These are phyloP conservation scores for Globisporangium cederbergense DNA, from an alignment of 352 stramenopile genomes.

Conservation along the genomic window DNA sequence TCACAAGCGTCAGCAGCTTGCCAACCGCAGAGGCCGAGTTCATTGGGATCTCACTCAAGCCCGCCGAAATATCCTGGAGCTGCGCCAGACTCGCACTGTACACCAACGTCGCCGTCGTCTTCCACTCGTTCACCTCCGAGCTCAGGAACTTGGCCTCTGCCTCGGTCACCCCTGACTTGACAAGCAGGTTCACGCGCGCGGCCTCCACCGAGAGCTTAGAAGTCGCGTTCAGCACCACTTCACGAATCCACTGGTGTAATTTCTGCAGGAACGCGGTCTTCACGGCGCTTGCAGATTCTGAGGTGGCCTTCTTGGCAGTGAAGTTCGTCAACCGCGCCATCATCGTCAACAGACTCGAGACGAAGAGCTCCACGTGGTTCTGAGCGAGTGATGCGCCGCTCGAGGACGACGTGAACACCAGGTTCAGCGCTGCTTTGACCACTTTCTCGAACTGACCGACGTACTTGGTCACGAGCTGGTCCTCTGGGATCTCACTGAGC, in stretches of 20 bases:
- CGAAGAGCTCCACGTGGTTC: conserved; percentile 31
- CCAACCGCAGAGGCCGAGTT: conserved; percentile 15
- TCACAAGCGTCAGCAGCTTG: conserved; percentile 38
- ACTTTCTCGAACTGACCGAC: conserved; percentile 67
- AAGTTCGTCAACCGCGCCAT: conserved; percentile 29
- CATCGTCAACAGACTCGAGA: conserved; percentile 48
- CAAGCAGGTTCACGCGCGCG: conserved; percentile 28
- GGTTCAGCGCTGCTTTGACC: conserved; percentile 36
- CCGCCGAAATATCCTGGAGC: conserved; percentile 23
- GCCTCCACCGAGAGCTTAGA: conserved; percentile 33
- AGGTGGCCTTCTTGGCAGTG: conserved; percentile 18
- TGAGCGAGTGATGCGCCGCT: conserved; percentile 25
- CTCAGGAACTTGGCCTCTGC: conserved; percentile 13
- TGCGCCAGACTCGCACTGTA: conserved; percentile 34
- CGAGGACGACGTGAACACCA: conserved; percentile 30
- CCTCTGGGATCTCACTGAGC: conserved; percentile 23
- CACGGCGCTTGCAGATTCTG: conserved; percentile 19
- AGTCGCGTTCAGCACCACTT: conserved; percentile 28
- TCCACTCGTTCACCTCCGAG: conserved; percentile 24
- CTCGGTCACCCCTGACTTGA: conserved; percentile 20
- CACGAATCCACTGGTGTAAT: conserved; percentile 36
- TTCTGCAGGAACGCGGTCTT: conserved; percentile 30
- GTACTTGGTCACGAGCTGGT: conserved; percentile 32
- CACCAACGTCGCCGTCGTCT: conserved; percentile 27
- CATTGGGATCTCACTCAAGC: background rate